Conservation (phyloP, 1,139 yeast species). For the Torulaspora globosa region DNA sequence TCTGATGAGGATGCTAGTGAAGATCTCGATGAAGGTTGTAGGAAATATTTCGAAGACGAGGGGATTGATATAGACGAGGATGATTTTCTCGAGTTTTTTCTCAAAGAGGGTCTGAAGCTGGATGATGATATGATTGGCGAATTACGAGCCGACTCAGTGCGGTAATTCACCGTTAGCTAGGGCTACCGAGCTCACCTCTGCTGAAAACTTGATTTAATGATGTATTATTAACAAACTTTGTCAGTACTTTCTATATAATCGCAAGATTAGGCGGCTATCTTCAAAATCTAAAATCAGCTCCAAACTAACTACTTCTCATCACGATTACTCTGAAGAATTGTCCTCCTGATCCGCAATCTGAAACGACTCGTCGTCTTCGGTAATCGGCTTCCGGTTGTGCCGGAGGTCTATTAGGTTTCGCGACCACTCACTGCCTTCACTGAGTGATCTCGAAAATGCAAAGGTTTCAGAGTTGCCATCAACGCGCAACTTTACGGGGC, state of each 20-base stretch:
- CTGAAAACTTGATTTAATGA: no score
- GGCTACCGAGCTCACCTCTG: no score
- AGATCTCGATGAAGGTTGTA: conserved; percentile 21
- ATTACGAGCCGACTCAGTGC: conserved; percentile 8
- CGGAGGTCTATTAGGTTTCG: conserved; percentile 12
- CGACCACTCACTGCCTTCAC: conserved; percentile 31
- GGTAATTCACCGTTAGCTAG: neutral
- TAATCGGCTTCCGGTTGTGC: conserved; percentile 6
- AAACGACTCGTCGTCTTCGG: conserved; percentile 15
- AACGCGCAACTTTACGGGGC: conserved; percentile 3
- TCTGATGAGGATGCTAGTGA: conserved; percentile 22
- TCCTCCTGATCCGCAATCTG: conserved; percentile 14
- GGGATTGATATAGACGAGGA: conserved; percentile 52
- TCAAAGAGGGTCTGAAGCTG: conserved; percentile 47
- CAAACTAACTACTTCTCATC: neutral
- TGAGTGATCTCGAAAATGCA: conserved; percentile 13
- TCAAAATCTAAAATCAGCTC: neutral
- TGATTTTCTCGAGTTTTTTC: conserved; percentile 58
- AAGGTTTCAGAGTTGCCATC: conserved; percentile 8
- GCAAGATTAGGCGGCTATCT: no score
- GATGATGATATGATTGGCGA: conserved; percentile 19
- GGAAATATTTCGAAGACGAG: conserved; percentile 30
- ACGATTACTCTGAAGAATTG: conserved; percentile 10
- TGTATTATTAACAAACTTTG: no score
- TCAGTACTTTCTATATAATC: no score